Conservation (phyloP, 1,284 basidiomycete genomes). For the Phellopilus nigrolimitatus region DNA sequence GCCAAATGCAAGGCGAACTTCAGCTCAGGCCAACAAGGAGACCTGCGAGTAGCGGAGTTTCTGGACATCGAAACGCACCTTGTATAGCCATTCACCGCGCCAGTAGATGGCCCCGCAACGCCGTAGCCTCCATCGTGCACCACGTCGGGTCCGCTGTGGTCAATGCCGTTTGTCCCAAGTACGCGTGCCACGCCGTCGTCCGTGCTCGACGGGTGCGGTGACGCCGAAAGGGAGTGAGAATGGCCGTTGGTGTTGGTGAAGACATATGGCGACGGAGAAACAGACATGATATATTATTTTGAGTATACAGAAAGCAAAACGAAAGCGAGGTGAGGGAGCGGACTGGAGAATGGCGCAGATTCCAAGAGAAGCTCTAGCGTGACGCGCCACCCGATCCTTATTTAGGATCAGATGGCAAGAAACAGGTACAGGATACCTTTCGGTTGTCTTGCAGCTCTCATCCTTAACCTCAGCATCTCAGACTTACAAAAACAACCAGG, state of each 20-base stretch:
- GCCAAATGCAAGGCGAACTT: too few species aligned
- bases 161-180: background rate
- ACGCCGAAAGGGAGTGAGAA: slow-evolving; percentile 4
- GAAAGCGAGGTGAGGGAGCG: background rate
- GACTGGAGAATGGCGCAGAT: too few species aligned
- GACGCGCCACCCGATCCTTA: too few species aligned
- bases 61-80: slow-evolving; percentile 16
- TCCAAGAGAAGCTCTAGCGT: too few species aligned
- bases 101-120: slow-evolving; percentile 14
- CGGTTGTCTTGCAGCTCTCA: too few species aligned
- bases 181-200: background rate
- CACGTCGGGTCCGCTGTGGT: background rate
- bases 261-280: slow-evolving; percentile 4
- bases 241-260: slow-evolving; percentile 11
- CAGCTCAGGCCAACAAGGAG: too few species aligned
- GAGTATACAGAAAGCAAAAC: slow-evolving; percentile 1
- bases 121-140: slow-evolving; percentile 8
- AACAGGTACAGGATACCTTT: too few species aligned
- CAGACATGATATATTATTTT: slow-evolving; percentile 13
- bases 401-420: too few species aligned
- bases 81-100: slow-evolving; percentile 12
- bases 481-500: too few species aligned
- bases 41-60: too few species aligned
- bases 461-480: too few species aligned
- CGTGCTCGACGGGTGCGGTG: slow-evolving; percentile 1